Percentiles rank a stretch among this genome's conserved stretches.
Conservation (phyloP, 352 stramenopile species). For the Phytophthora fragariae region DNA sequence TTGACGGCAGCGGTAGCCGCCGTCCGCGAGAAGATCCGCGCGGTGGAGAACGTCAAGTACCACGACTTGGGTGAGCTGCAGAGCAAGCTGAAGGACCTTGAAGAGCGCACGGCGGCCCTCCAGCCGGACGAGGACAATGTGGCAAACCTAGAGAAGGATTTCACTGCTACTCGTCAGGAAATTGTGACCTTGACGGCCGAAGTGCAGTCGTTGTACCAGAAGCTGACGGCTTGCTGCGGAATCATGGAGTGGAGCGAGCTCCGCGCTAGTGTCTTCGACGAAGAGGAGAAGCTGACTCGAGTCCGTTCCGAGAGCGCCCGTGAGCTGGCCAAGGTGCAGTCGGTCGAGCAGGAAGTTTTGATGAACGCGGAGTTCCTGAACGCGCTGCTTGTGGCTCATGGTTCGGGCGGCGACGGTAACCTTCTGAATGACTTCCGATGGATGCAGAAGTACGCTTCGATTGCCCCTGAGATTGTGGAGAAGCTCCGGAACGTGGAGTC, state of each 20-base stretch:
- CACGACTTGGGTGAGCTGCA: constrained; percentile 49
- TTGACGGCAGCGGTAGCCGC: constrained; percentile 44
- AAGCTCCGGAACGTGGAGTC: constrained; percentile 55
- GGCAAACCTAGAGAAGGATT: constrained; percentile 50
- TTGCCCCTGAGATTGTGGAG: constrained; percentile 56
- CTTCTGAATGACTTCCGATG: constrained; percentile 40
- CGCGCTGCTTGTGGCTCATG: constrained; percentile 46
- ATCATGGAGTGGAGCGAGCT: constrained; percentile 73
- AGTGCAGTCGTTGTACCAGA: constrained; percentile 61
- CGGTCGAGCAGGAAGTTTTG: constrained; percentile 62
- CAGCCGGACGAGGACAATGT: constrained; percentile 38
- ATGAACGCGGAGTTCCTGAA: constrained; percentile 72
- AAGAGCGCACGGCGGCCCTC: constrained; percentile 47
- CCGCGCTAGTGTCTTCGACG: constrained; percentile 46
- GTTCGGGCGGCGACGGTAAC: constrained; percentile 32
- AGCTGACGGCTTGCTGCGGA: constrained; percentile 61
- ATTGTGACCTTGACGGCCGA: constrained; percentile 50
- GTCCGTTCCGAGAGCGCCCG: constrained; percentile 40
- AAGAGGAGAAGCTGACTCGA: constrained; percentile 54
- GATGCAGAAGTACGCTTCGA: constrained; percentile 61
- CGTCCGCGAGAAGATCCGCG: constrained; percentile 55
- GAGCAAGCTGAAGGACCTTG: constrained; percentile 47
- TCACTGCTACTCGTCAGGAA: constrained; percentile 55
- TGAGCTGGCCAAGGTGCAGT: constrained; percentile 51
- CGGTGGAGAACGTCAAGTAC: constrained; percentile 50